Conservation (phyloP, 768 basidiomycete species). For the Dendrothele bispora region DNA sequence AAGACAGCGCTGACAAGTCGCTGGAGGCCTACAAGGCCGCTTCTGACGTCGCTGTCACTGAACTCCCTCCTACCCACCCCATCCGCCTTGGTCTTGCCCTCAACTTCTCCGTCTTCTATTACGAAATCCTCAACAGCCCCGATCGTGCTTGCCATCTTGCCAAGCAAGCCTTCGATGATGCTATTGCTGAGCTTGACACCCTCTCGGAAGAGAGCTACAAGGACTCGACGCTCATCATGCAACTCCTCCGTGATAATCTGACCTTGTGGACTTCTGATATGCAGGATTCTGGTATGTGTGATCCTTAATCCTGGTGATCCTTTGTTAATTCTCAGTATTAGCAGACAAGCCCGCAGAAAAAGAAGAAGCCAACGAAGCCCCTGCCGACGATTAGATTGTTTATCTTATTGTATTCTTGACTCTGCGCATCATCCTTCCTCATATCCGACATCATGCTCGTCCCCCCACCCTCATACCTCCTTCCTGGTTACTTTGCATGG, state of each 20-base stretch:
- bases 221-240: slow-evolving; percentile 97
- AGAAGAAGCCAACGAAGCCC: slow-evolving; percentile 62
- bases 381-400: slow-evolving; percentile 62
- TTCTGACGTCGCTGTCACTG: slow-evolving; percentile 93
- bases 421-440: slow-evolving; percentile 8
- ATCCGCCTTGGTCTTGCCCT: slow-evolving; percentile 98
- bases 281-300: slow-evolving; percentile 80
- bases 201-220: slow-evolving; percentile 99
- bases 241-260: slow-evolving; percentile 94
- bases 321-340: slow-evolving; percentile 17
- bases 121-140: slow-evolving; percentile 98
- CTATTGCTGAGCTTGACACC: slow-evolving; percentile 98
- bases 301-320: background rate
- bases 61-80: slow-evolving; percentile 94
- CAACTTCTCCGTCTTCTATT: slow-evolving; percentile 99
- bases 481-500: background rate
- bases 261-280: slow-evolving; percentile 99
- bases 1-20: slow-evolving; percentile 96
- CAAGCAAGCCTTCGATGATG: slow-evolving; percentile 99
- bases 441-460: slow-evolving; percentile 8
- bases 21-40: slow-evolving; percentile 97
- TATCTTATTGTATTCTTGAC: slow-evolving; percentile 10
- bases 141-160: slow-evolving; percentile 98
- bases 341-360: slow-evolving; percentile 76
- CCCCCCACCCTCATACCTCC: background rate